These are phyloP conservation scores for Xylariaceae sp. DNA, from an alignment of 2,329 filamentous ascomycete species.

Conservation along the genomic window DNA sequence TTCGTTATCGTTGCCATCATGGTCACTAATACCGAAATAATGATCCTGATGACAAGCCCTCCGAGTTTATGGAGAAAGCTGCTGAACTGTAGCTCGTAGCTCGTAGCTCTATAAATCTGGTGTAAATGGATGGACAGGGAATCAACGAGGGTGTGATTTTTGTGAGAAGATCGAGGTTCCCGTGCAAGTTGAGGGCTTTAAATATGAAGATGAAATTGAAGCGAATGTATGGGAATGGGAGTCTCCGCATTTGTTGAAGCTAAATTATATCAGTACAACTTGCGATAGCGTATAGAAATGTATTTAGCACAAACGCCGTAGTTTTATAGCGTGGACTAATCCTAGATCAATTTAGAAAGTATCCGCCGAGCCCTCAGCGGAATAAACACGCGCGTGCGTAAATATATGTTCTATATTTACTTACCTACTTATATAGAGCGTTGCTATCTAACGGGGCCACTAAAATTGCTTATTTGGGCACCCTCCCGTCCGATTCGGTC, in stretches of 20 bases:
- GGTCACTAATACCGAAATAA: slow-evolving; percentile 3
- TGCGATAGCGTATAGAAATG: neutral
- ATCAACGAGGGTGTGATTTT: slow-evolving; percentile 1
- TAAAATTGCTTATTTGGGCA: no score
- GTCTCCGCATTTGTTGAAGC: neutral
- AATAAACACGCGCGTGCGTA: neutral
- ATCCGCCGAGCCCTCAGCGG: neutral
- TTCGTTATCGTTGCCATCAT: slow-evolving; percentile 4
- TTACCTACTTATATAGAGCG: neutral
- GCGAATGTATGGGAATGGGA: slow-evolving; percentile 1
- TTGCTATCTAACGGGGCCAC: no score
- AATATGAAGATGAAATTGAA: neutral
- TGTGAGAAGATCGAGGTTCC: slow-evolving; percentile 1
- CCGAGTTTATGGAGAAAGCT: slow-evolving; percentile 8
- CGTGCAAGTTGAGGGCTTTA: neutral
- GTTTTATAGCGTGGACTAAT: neutral
- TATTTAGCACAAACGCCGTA: neutral
- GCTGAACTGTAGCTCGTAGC: slow-evolving; percentile 8
- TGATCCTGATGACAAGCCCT: slow-evolving; percentile 3
- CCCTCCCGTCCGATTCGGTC: no score
- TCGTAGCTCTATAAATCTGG: slow-evolving; percentile 7
- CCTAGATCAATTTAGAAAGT: slow-evolving; percentile 1
- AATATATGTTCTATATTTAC: neutral
- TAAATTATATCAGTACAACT: neutral
- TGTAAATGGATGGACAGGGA: neutral